A percentile compares a stretch with the other conserved stretches of the same genome.
Conservation (phyloP, 1,284 basidiomycete species). For the Bjerkandera adusta region DNA sequence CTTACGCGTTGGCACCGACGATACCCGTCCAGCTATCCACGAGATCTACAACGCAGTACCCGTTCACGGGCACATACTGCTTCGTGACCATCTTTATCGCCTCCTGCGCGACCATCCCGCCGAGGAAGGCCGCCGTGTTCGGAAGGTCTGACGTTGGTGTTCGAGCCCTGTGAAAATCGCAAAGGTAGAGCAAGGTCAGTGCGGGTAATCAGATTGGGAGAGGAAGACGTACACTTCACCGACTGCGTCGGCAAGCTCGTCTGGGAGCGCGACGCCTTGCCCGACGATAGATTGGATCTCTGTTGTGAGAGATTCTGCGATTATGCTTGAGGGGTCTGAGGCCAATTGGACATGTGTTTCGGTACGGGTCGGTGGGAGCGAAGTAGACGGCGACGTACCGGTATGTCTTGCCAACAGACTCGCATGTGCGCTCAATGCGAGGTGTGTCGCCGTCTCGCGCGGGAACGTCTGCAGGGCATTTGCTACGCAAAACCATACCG, state of each 20-base stretch:
- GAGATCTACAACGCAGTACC: conserved; percentile 86
- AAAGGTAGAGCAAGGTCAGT: neutral
- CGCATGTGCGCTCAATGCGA: conserved; percentile 63
- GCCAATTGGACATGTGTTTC: neutral
- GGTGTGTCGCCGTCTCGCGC: conserved; percentile 59
- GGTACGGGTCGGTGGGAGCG: neutral
- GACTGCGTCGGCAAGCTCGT: conserved; percentile 61
- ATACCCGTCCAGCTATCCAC: conserved; percentile 78
- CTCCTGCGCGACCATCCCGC: conserved; percentile 96
- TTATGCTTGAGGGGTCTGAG: conserved; percentile 21
- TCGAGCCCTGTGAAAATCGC: conserved; percentile 52
- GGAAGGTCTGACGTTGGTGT: conserved; percentile 87
- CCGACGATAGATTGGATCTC: conserved; percentile 35
- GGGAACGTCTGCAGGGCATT: conserved; percentile 33
- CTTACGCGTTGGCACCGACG: too few relatives aligned
- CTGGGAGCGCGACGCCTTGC: conserved; percentile 45
- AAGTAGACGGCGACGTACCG: conserved; percentile 14
- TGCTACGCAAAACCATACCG: conserved; percentile 12
- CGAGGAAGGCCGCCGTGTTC: conserved; percentile 90
- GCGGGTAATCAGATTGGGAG: conserved; percentile 6
- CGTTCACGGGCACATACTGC: conserved; percentile 92
- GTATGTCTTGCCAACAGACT: conserved; percentile 28
- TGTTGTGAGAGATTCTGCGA: conserved; percentile 33
- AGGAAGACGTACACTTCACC: conserved; percentile 75
- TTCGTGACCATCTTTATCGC: conserved; percentile 96